Evolutionary conservation across 2,329 filamentous ascomycete species (phyloP).

Genomic region (Aspergillus proliferans): DNA sequence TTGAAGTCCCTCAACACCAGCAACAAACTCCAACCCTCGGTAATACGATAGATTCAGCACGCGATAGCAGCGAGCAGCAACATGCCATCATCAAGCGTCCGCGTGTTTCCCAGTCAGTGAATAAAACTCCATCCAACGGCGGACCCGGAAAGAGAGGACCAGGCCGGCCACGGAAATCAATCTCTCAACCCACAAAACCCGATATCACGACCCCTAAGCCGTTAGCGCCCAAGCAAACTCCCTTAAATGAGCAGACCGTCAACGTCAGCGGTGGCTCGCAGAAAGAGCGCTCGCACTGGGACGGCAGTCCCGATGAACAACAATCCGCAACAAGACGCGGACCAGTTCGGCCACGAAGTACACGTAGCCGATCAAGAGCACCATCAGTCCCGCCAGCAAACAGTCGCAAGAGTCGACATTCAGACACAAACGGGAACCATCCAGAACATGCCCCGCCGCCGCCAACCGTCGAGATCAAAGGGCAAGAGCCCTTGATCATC

Average conservation of each 20-base stretch:
- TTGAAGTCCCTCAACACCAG: slow-evolving; percentile 9
- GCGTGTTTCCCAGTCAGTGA: slow-evolving; percentile 17
- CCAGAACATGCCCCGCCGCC: background rate
- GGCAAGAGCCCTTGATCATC: background rate
- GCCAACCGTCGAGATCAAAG: background rate
- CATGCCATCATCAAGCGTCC: slow-evolving; percentile 25
- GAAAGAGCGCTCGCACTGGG: slow-evolving; percentile 6
- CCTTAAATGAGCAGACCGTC: slow-evolving; percentile 11
- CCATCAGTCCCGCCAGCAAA: slow-evolving; percentile 1
- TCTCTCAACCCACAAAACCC: slow-evolving; percentile 11
- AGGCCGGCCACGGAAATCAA: slow-evolving; percentile 26
- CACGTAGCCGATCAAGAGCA: slow-evolving; percentile 14
- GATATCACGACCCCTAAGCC: background rate
- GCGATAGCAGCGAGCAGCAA: slow-evolving; percentile 7
- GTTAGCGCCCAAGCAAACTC: slow-evolving; percentile 9
- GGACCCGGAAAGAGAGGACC: slow-evolving; percentile 10
- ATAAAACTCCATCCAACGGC: slow-evolving; percentile 3
- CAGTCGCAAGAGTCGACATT: background rate
- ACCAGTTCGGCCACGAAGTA: slow-evolving; percentile 6
- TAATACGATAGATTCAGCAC: background rate
- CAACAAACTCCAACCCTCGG: slow-evolving; percentile 6
- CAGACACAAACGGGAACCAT: background rate
- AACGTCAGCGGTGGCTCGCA: slow-evolving; percentile 10
- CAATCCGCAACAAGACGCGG: slow-evolving; percentile 3
- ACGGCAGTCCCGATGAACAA: slow-evolving; percentile 9